Conservation (phyloP, 352 stramenopile genomes). For the Phytophthora macrochlamydospora region DNA sequence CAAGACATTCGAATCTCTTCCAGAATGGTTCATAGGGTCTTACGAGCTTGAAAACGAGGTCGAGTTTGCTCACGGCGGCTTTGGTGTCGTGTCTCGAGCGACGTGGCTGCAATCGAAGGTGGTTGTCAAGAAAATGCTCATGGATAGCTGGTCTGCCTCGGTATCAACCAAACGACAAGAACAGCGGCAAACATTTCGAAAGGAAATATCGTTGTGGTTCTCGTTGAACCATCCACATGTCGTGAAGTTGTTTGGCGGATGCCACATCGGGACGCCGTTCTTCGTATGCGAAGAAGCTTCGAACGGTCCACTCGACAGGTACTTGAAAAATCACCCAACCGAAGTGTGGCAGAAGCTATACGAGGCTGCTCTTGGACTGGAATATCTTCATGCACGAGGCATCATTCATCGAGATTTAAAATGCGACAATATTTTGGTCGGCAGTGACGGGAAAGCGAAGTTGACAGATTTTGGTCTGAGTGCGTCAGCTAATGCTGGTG, state of each 20-base stretch:
- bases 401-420: neutral
- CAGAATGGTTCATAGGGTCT: conserved; percentile 8
- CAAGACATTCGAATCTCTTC: neutral
- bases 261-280: too few relatives aligned
- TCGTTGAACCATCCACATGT: conserved; percentile 2
- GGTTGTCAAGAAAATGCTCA: conserved; percentile 8
- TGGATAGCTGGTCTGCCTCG: neutral
- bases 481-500: conserved; percentile 1
- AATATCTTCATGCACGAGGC: neutral
- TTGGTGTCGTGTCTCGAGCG: conserved; percentile 4
- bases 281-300: neutral
- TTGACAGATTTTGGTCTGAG: conserved; percentile 9
- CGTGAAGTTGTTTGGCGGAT: too few relatives aligned
- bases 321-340: neutral
- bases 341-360: neutral
- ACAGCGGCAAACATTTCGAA: neutral
- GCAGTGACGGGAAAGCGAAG: neutral
- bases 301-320: neutral
- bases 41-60: conserved; percentile 8
- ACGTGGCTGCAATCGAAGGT: conserved; percentile 16
- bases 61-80: neutral
- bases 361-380: neutral
- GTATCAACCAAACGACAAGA: neutral
- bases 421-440: conserved; percentile 1
- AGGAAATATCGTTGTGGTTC: conserved; percentile 31